These are phyloP conservation scores for Flaveria ramosissima DNA, from an alignment of 129 eudicot genomes.

Conservation along the genomic window DNA sequence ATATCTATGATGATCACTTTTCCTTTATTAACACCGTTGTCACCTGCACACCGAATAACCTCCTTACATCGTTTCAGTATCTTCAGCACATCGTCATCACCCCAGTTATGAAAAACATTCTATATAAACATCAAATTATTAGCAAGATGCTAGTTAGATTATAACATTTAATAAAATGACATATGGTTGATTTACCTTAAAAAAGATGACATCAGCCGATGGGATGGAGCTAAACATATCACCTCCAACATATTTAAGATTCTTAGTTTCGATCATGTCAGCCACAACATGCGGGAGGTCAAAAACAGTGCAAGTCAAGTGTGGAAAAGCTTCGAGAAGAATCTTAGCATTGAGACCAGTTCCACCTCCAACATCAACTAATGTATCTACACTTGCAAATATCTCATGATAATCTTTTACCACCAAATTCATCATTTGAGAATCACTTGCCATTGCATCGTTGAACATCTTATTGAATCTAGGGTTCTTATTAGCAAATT, in stretches of 20 bases:
- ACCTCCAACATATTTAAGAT: conserved; percentile 46
- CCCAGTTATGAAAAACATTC: conserved; percentile 41
- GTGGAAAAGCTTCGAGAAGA: conserved; percentile 37
- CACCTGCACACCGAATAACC: conserved; percentile 10
- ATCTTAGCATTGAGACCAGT: conserved; percentile 40
- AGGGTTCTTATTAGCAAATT: conserved; percentile 29
- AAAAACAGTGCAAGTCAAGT: conserved; percentile 40
- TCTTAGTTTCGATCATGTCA: conserved; percentile 21
- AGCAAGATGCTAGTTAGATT: not conserved
- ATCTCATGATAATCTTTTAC: conserved; percentile 22
- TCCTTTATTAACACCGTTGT: conserved; percentile 26
- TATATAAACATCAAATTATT: not conserved
- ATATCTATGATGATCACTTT: conserved; percentile 40
- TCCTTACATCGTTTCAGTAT: conserved; percentile 37
- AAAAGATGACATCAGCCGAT: conserved; percentile 37
- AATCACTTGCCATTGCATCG: conserved; percentile 46
- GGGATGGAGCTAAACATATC: conserved; percentile 51
- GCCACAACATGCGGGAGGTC: conserved; percentile 59
- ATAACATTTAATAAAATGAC: too few species aligned
- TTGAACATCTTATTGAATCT: conserved; percentile 23
- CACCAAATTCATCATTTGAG: conserved; percentile 25
- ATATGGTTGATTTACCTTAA: conserved; percentile 35
- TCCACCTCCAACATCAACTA: conserved; percentile 68
- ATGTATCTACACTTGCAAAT: conserved; percentile 39
- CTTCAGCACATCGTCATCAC: conserved; percentile 37